A percentile compares a stretch with the other conserved stretches of the same genome.
phyloP scores from a whole-genome alignment of 176 grass and related monocot species.

The Carex parvula region DNA sequence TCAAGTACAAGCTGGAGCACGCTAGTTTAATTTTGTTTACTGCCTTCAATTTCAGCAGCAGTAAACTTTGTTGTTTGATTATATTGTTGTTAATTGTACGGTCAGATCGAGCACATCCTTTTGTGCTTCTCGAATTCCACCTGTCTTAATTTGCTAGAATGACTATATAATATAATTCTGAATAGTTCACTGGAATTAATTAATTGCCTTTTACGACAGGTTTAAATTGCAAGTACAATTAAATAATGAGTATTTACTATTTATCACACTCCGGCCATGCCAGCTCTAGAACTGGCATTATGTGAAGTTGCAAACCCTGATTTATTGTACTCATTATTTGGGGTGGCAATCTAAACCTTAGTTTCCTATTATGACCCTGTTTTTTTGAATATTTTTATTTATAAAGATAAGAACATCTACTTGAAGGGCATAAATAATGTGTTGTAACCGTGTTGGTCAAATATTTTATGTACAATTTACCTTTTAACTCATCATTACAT shows the following conservation, averaged over 20 bases:
- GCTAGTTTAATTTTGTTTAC: not conserved
- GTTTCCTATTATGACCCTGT: not conserved
- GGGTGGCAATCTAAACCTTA: not conserved
- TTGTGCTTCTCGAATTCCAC: not conserved
- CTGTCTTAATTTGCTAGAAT: not conserved
- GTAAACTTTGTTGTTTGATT: not conserved
- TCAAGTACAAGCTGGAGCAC: too few species aligned
- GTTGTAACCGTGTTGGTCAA: not conserved
- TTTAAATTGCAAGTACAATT: slow-evolving; percentile 5
- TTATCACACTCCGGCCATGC: not conserved
- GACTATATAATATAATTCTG: not conserved
- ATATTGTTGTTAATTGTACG: not conserved
- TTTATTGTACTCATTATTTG: not conserved
- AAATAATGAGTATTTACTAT: not conserved
- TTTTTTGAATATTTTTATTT: not conserved
- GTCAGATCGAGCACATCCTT: not conserved
- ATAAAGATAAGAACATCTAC: not conserved
- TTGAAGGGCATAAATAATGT: not conserved
- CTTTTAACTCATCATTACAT: not conserved
- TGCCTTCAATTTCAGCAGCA: not conserved
- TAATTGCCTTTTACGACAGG: not conserved
- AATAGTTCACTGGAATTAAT: not conserved
- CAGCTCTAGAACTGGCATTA: not conserved
- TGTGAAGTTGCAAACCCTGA: not conserved
- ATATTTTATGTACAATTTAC: not conserved